phyloP scores from a whole-genome alignment of 441 rosid genomes.

The Lepidium campestre region DNA sequence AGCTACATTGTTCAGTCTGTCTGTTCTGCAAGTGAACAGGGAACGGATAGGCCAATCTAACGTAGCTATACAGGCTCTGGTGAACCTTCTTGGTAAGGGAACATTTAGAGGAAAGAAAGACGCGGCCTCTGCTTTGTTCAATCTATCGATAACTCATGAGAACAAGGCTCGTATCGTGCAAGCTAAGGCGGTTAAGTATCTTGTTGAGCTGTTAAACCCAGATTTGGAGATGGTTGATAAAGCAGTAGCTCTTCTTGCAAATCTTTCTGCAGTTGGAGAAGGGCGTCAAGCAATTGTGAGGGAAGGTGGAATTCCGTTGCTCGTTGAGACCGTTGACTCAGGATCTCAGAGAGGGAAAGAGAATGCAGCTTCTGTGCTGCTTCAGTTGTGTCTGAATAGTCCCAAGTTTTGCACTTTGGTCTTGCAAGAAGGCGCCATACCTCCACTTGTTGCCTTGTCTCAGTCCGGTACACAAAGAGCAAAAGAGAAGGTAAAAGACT shows the following conservation, averaged over 20 bases:
- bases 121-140: conserved; percentile 88
- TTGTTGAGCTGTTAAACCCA: conserved; percentile 71
- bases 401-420: conserved; percentile 80
- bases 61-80: conserved; percentile 74
- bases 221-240: conserved; percentile 78
- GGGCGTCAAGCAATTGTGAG: conserved; percentile 62
- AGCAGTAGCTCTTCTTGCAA: conserved; percentile 85
- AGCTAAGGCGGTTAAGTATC: conserved; percentile 84
- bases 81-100: conserved; percentile 71
- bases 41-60: conserved; percentile 71
- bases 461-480: conserved; percentile 94
- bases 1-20: conserved; percentile 72
- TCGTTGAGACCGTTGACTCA: conserved; percentile 77
- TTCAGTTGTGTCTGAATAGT: conserved; percentile 74
- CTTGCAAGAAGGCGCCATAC: conserved; percentile 93
- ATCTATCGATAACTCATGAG: conserved; percentile 79
- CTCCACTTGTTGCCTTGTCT: conserved; percentile 90
- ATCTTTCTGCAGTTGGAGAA: conserved; percentile 72
- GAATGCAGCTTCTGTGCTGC: conserved; percentile 74
- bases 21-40: conserved; percentile 70
- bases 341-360: conserved; percentile 93
- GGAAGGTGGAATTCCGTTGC: conserved; percentile 73
- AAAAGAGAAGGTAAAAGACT: conserved; percentile 73
- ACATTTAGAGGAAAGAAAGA: conserved; percentile 87
- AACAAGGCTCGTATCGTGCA: conserved; percentile 87